These are phyloP conservation scores for Eucalyptus cladocalyx DNA, from an alignment of 345 rosid species.

Conservation along the genomic window DNA sequence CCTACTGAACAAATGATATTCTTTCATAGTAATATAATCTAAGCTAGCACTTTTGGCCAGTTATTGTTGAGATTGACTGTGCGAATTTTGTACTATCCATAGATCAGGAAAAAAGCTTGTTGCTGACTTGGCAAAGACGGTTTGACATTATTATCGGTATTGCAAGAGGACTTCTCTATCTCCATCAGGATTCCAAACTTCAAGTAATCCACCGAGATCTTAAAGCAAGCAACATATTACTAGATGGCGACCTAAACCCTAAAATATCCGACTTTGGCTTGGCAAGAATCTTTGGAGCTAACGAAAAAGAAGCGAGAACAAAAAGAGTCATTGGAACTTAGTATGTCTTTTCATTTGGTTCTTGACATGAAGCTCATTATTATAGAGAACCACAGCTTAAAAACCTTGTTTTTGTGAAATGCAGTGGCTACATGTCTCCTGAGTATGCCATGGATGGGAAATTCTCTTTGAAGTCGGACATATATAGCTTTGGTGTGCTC, in stretches of 20 bases:
- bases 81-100: background rate
- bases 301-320: slow-evolving; percentile 30
- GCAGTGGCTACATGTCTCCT: background rate
- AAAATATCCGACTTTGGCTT: slow-evolving; percentile 44
- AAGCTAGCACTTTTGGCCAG: background rate
- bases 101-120: slow-evolving; percentile 1
- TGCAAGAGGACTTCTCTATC: slow-evolving; percentile 48
- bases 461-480: slow-evolving; percentile 32
- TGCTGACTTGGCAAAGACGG: slow-evolving; percentile 13
- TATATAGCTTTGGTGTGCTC: slow-evolving; percentile 34
- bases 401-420: background rate
- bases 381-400: background rate
- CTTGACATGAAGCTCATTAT: background rate
- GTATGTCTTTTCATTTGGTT: slow-evolving; percentile 11
- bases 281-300: slow-evolving; percentile 33
- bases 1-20: background rate
- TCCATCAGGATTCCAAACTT: slow-evolving; percentile 33
- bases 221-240: slow-evolving; percentile 34
- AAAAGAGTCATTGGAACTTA: slow-evolving; percentile 27
- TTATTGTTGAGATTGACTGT: background rate
- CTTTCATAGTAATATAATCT: background rate
- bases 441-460: slow-evolving; percentile 21
- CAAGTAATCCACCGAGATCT: slow-evolving; percentile 43
- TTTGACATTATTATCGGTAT: slow-evolving; percentile 25
- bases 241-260: slow-evolving; percentile 33